A percentile compares a stretch with the other conserved stretches of the same genome.
These are phyloP conservation scores for Fusarium redolens DNA, from an alignment of 2,329 filamentous ascomycete genomes.

Conservation along the genomic window DNA sequence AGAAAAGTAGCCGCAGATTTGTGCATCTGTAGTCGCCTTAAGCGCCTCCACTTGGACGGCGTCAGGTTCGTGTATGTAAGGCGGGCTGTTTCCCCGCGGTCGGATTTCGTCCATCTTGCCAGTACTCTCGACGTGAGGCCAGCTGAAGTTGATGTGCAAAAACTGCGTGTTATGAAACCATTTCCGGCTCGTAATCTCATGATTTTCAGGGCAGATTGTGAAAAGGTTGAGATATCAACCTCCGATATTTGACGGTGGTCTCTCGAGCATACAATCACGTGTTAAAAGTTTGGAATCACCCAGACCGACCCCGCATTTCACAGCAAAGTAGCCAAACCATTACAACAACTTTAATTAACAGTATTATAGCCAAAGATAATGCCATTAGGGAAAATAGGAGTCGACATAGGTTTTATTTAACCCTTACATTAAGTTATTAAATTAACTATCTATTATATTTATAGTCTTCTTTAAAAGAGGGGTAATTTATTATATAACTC, in stretches of 20 bases:
- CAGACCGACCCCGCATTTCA: no score
- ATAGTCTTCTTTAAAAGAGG: no score
- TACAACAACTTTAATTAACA: no score
- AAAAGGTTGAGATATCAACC: neutral
- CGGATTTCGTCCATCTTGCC: neutral
- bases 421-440: no score
- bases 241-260: neutral
- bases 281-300: rapidly evolving
- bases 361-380: no score
- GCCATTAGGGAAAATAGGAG: no score
- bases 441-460: no score
- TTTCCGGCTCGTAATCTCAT: rapidly evolving
- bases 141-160: rapidly evolving
- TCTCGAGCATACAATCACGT: rapidly evolving
- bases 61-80: neutral
- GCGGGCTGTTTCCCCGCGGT: neutral
- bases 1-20: neutral
- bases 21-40: neutral
- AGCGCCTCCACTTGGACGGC: rapidly evolving
- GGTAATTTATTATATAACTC: no score
- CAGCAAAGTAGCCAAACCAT: no score
- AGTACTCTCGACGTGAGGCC: neutral
- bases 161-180: rapidly evolving
- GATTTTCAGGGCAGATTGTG: rapidly evolving
- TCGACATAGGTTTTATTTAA: no score